A percentile compares a stretch with the other conserved stretches of the same genome.
phyloP scores from a whole-genome alignment of 208 protist species.

The Leishmania mexicana region DNA sequence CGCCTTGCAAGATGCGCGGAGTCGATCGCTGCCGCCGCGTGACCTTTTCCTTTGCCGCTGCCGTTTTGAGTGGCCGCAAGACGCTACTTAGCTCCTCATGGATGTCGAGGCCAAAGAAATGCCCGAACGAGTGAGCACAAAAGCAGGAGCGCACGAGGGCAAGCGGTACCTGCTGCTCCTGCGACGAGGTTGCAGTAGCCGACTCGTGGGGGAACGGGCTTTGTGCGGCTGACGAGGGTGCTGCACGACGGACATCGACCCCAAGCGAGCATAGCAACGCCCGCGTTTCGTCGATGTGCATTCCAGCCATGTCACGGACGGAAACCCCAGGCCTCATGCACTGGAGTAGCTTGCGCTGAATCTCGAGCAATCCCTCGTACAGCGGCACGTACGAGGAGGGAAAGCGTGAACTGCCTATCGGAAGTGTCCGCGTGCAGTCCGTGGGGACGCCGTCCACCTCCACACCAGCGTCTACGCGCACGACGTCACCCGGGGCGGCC shows the following conservation, averaged over 20 bases:
- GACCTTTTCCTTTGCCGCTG: neutral
- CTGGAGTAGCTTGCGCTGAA: constrained; percentile 48
- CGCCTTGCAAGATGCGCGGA: constrained; percentile 27
- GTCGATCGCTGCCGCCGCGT: neutral
- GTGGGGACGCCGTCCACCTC: constrained; percentile 54
- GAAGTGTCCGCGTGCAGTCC: constrained; percentile 74
- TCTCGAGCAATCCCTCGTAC: constrained; percentile 41
- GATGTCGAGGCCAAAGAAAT: constrained; percentile 65
- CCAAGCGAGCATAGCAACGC: constrained; percentile 29
- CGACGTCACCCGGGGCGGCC: constrained; percentile 18
- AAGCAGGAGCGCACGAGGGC: constrained; percentile 43
- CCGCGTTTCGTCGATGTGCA: constrained; percentile 39
- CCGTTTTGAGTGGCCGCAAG: neutral
- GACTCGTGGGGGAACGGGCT: neutral
- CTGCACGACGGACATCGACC: constrained; percentile 18
- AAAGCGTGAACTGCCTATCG: constrained; percentile 25
- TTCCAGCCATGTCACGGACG: constrained; percentile 25
- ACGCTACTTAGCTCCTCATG: constrained; percentile 38
- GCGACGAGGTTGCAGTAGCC: neutral
- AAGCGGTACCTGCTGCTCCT: constrained; percentile 14
- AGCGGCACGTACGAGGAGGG: constrained; percentile 9
- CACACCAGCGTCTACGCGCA: constrained; percentile 56
- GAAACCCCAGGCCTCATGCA: constrained; percentile 28
- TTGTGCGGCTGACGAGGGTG: neutral
- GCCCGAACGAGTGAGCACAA: constrained; percentile 61